A percentile compares a stretch with the other conserved stretches of the same genome.
Evolutionary conservation across 768 basidiomycete genomes (phyloP).

Genomic region (Pleurotus pulmonarius): DNA sequence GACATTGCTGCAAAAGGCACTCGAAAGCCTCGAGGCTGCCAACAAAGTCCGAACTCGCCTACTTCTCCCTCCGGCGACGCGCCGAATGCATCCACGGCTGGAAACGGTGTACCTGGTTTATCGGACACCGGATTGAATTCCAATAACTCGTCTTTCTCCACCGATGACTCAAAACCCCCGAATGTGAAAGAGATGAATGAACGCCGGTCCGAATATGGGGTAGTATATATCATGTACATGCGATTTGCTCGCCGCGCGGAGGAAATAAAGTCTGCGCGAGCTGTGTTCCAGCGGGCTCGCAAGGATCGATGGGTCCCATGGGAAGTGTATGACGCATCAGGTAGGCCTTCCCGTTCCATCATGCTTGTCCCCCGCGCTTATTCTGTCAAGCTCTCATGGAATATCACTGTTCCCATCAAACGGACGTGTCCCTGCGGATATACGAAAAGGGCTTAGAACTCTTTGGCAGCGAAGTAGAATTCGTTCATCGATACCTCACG

Average conservation of each 20-base stretch:
- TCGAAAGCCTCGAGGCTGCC: conserved; percentile 56
- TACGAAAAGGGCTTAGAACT: conserved; percentile 90
- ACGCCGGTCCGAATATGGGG: conserved; percentile 65
- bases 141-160: conserved; percentile 44
- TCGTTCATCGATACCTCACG: conserved; percentile 82
- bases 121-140: conserved; percentile 28
- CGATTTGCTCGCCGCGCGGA: conserved; percentile 86
- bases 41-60: conserved; percentile 33
- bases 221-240: conserved; percentile 91
- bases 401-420: conserved; percentile 83
- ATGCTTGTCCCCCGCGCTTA: conserved; percentile 5
- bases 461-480: conserved; percentile 81
- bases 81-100: conserved; percentile 6
- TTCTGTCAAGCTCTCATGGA: conserved; percentile 77
- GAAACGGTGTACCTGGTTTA: conserved; percentile 11
- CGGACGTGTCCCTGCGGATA: conserved; percentile 79
- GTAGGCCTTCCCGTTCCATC: conserved; percentile 34
- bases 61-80: neutral
- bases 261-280: conserved; percentile 75
- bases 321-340: conserved; percentile 93
- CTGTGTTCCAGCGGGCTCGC: conserved; percentile 78
- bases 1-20: conserved; percentile 53
- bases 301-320: conserved; percentile 75
- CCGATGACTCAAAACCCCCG: conserved; percentile 47
- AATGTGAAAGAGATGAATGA: conserved; percentile 55